Evolutionary conservation across 1,284 basidiomycete species (phyloP).

Genomic region (Heliocybe sulcata): DNA sequence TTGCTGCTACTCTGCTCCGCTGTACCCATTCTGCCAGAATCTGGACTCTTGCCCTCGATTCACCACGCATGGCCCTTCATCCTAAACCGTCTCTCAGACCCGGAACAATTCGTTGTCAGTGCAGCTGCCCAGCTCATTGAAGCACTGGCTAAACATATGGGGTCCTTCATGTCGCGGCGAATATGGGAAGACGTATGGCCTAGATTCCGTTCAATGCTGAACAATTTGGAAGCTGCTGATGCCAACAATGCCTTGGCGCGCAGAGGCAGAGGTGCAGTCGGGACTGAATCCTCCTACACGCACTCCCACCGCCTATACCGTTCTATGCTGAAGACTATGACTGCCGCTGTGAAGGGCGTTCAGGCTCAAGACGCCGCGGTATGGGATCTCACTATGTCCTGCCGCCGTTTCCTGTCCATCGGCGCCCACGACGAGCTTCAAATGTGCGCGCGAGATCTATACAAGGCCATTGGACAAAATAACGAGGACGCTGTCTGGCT

Average conservation of each 20-base stretch:
- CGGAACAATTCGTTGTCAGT: constrained; percentile 70
- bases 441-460: constrained; percentile 55
- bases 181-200: constrained; percentile 93
- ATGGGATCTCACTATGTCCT: constrained; percentile 74
- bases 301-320: constrained; percentile 72
- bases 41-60: constrained; percentile 73
- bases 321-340: constrained; percentile 68
- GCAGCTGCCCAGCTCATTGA: constrained; percentile 70
- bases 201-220: constrained; percentile 55
- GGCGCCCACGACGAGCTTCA: constrained; percentile 71
- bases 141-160: constrained; percentile 57
- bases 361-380: constrained; percentile 60
- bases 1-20: constrained; percentile 67
- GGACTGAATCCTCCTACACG: constrained; percentile 67
- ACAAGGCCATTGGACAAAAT: constrained; percentile 44
- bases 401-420: constrained; percentile 67
- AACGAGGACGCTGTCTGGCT: constrained; percentile 85
- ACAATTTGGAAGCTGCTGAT: constrained; percentile 53
- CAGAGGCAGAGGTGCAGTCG: constrained; percentile 39
- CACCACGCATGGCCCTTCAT: constrained; percentile 88
- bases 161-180: constrained; percentile 75
- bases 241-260: constrained; percentile 54
- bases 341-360: constrained; percentile 54
- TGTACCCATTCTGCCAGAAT: constrained; percentile 68
- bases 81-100: constrained; percentile 71